Base-by-base conservation (phyloP, 139 green algal genomes). In the Choricystis sp. region DNA sequence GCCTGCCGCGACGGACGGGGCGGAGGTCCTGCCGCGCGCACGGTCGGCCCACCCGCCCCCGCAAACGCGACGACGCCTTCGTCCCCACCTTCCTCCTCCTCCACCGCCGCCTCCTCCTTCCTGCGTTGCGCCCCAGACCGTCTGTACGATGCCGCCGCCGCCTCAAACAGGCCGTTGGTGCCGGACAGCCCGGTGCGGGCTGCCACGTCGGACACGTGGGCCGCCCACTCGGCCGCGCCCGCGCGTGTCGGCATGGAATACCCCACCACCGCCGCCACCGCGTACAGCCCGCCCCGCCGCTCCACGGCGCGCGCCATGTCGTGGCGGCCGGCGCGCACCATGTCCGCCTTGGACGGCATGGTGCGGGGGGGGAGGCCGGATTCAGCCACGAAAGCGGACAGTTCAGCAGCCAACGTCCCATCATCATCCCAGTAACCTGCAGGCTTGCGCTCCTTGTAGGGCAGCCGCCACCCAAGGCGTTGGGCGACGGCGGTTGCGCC, bases 381-480 rank as follows among this genome's bases (percentile, higher is more conserved):
- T 49, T 73, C 73, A 2, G 61, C 48, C 23, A 77, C 75, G 60
- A 85, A 85, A 1, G 76, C 77, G 30, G 72, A 62, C 27, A 86
- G 49, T 59, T 82, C 76, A 0, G 57, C 26, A 29, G 59, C 62
- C 25, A 85, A 52, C 49, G 85, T 87, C 9, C 58, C 60, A 2
- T 70, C 26, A 24, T 68, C 60, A 58, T 81, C 59, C 80, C 80
- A 87, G 48, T 81, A 87, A 5, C 80, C 79, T 9, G 61, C 63
- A 19, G 73, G 80, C 55, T 76, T 73, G 5, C 52, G 1, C 49
- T n/a, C 28, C 28, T 69, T 78, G 56, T 62, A 59, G 26, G 62
- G 49, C 57, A 69, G 66, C 49, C 64, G 26, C 79, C 79, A 84
- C 9, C 79, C 78, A 20, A 84, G 69, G 29, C 49, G 31, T n/a